Evolutionary conservation across 805 yeast genomes (phyloP).

Genomic region (Metschnikowia baotianmanensis): DNA sequence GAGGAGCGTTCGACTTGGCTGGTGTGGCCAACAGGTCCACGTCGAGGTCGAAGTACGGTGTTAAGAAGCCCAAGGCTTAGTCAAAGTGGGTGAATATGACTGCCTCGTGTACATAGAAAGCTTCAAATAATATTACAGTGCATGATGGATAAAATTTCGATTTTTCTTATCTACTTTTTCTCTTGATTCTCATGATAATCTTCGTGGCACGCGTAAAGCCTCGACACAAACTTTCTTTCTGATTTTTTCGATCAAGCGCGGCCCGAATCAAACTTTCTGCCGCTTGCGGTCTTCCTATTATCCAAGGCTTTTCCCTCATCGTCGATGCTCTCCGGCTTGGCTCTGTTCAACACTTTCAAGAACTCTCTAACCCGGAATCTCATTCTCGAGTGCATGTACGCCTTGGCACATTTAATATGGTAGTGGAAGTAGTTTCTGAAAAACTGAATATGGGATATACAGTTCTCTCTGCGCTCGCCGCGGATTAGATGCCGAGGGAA

Average conservation of each 20-base stretch:
- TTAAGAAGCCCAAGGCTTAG: conserved; percentile 63
- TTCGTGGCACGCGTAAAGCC: no score
- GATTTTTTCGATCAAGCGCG: conserved; percentile 10
- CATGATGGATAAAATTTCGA: background rate
- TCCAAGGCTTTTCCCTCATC: conserved; percentile 52
- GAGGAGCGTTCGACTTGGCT: conserved; percentile 90
- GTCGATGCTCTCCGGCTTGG: conserved; percentile 88
- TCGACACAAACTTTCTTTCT: background rate
- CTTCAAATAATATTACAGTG: background rate
- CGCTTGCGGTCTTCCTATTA: conserved; percentile 67
- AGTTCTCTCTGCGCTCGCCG: conserved; percentile 71
- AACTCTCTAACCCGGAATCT: conserved; percentile 91
- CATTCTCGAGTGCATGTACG: conserved; percentile 98
- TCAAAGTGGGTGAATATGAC: background rate
- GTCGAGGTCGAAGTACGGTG: conserved; percentile 92
- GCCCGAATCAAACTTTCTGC: conserved; percentile 55
- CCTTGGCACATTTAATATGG: conserved; percentile 97
- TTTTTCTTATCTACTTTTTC: no score
- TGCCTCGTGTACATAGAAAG: conserved; percentile 6
- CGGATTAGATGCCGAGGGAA: conserved; percentile 75
- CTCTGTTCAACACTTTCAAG: conserved; percentile 92
- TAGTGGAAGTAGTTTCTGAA: conserved; percentile 98
- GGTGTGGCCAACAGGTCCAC: conserved; percentile 93
- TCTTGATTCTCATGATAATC: no score
- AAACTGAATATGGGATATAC: conserved; percentile 86